A percentile compares a stretch with the other conserved stretches of the same genome.
Evolutionary conservation across 1,139 yeast species (phyloP).

Genomic region (Pichia norvegensis): DNA sequence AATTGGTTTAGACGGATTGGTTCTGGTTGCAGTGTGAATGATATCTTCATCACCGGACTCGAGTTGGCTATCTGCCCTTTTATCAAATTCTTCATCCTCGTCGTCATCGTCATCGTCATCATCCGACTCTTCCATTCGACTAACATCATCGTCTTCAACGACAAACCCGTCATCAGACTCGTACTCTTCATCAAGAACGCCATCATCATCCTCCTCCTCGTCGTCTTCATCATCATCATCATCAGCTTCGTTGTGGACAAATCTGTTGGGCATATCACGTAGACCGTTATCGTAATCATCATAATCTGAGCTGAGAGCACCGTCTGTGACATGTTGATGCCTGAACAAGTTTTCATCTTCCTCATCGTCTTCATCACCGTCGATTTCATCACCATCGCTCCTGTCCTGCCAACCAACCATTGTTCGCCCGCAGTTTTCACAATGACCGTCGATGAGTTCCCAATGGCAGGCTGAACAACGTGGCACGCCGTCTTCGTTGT

Average conservation of each 20-base stretch:
- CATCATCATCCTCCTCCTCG: not conserved
- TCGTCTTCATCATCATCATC: not conserved
- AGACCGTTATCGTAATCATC: slow-evolving; percentile 12
- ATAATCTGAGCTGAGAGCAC: slow-evolving; percentile 4
- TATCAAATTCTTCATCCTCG: slow-evolving; percentile 1
- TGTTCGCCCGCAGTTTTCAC: slow-evolving; percentile 21
- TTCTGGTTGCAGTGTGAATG: not conserved
- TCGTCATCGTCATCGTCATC: not conserved
- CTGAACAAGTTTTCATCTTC: slow-evolving; percentile 3
- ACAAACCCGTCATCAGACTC: slow-evolving; percentile 17
- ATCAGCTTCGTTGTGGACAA: not conserved
- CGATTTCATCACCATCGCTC: slow-evolving; percentile 14
- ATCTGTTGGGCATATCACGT: not conserved
- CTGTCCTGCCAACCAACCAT: slow-evolving; percentile 17
- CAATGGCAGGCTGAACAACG: slow-evolving; percentile 77
- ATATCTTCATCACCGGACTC: slow-evolving; percentile 8
- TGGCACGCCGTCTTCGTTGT: slow-evolving; percentile 68
- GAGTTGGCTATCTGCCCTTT: no score
- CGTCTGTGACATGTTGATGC: no score
- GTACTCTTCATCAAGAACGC: slow-evolving; percentile 3
- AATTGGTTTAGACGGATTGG: not conserved
- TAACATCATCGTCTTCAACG: slow-evolving; percentile 13
- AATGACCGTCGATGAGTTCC: slow-evolving; percentile 40
- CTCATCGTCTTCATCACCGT: slow-evolving; percentile 9
- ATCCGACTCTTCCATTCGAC: not conserved